Conservation (phyloP, 306 rosid genomes). For the Psophocarpus tetragonolobus region DNA sequence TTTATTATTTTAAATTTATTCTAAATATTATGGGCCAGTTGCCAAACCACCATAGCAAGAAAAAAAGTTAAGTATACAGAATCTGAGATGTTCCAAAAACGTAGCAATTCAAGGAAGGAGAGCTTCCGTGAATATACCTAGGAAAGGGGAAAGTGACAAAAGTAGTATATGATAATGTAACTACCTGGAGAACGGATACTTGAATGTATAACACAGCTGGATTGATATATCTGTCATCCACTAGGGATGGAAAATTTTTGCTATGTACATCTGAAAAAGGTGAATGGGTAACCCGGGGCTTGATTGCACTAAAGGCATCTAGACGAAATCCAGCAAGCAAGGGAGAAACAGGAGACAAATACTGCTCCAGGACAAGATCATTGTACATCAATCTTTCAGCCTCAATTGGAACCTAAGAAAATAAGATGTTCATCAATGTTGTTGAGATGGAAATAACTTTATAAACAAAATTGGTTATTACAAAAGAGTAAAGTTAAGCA, state of each 20-base stretch:
- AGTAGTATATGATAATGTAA: constrained; percentile 30
- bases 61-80: neutral
- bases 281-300: constrained; percentile 90
- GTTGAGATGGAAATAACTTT: constrained; percentile 15
- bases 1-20: neutral
- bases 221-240: constrained; percentile 79
- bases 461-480: constrained; percentile 7
- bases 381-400: constrained; percentile 72
- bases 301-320: constrained; percentile 84
- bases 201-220: constrained; percentile 84
- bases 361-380: constrained; percentile 79
- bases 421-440: constrained; percentile 17
- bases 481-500: constrained; percentile 26
- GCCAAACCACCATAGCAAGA: neutral
- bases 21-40: neutral
- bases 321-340: constrained; percentile 88
- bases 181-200: constrained; percentile 87
- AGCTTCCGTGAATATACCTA: constrained; percentile 16
- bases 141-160: constrained; percentile 24
- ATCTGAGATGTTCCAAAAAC: constrained; percentile 7
- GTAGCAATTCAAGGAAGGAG: constrained; percentile 29
- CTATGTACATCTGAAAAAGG: constrained; percentile 56
- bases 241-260: constrained; percentile 51
- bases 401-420: constrained; percentile 85
- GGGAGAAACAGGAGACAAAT: constrained; percentile 73